Evolutionary conservation across 2,329 filamentous ascomycete genomes (phyloP), one percentile per base, ranked within the genome.

Genomic region (Neoscytalidium dimidiatum): DNA sequence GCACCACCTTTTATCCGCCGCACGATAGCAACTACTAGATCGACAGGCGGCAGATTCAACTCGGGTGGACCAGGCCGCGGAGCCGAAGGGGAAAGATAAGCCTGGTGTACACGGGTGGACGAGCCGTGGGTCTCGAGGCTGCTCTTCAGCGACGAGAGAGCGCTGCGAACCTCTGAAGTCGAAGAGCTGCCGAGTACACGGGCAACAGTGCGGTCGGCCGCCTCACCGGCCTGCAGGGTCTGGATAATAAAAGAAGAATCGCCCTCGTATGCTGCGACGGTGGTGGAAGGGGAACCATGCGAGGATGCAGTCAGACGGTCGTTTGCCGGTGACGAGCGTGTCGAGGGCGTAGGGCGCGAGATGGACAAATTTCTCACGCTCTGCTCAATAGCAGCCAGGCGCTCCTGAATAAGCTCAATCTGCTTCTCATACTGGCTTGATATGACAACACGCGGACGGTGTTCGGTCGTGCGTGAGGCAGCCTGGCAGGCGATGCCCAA

Each of bases 351-450:
- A 14, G 8, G 4, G 44, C 43, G 19, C 31, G 57, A 62, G 2
- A 62, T 11, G 7, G 57, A 62, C 4, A 62, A 33, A 43, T 49
- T 21, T 43, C 78, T 75, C 14, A 82, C 71, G 9, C 79, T 72
- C 56, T 73, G 69, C 67, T 85, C 83, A 44, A 85, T 83, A n/a
- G 77, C 76, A 6, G 77, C 76, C 8, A 85, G 73, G 17, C 83
- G 79, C 31, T 82, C 78, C 68, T 84, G 82, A 58, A 85, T 84
- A 13, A 80, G 70, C 66, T 85, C 83, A 56, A 85, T 83, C 71
- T 85, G 84, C 69, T 77, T 81, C 70, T 85, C 83, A 72, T 62
- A 62, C 57, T 62, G 57, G 43, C 57, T 62, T 8, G 43, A 49
- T 17, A 62, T 62, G 29, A 62, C 44, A 3, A 62, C 57, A 7